phyloP scores from a whole-genome alignment of 2,329 filamentous ascomycete genomes.

The Xylaria sp. region DNA sequence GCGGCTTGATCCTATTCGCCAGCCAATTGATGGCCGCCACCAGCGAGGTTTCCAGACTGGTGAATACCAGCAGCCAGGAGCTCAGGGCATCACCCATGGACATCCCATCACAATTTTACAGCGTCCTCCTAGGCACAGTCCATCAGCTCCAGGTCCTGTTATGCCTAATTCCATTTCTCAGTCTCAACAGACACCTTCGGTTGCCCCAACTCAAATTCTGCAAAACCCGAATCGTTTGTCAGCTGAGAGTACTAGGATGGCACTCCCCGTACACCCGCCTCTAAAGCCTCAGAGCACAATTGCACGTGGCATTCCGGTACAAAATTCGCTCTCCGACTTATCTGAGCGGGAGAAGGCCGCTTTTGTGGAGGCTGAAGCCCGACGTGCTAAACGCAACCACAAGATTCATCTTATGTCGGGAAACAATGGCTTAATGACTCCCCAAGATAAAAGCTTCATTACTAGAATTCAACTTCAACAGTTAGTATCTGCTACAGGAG shows the following conservation, averaged over 20 bases:
- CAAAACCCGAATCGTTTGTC: conserved; percentile 79
- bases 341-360: conserved; percentile 85
- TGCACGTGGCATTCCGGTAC: conserved; percentile 68
- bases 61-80: conserved; percentile 45
- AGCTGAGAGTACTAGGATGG: conserved; percentile 57
- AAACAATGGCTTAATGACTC: conserved; percentile 98
- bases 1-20: conserved; percentile 45
- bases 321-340: conserved; percentile 79
- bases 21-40: conserved; percentile 46
- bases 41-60: conserved; percentile 43
- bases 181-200: conserved; percentile 54
- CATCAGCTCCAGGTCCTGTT: conserved; percentile 49
- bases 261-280: conserved; percentile 48
- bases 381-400: conserved; percentile 95
- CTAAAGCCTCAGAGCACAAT: conserved; percentile 66
- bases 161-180: conserved; percentile 51
- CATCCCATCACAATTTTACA: conserved; percentile 68
- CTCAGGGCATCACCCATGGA: conserved; percentile 53
- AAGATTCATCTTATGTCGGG: conserved; percentile 95
- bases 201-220: conserved; percentile 75
- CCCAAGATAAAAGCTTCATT: conserved; percentile 99
- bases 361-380: conserved; percentile 90
- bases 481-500: conserved; percentile 90
- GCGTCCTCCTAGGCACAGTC: conserved; percentile 59
- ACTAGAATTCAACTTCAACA: conserved; percentile 98